These are phyloP conservation scores for Colletotrichum spaethianum DNA, from an alignment of 2,329 filamentous ascomycete species.

Conservation along the genomic window DNA sequence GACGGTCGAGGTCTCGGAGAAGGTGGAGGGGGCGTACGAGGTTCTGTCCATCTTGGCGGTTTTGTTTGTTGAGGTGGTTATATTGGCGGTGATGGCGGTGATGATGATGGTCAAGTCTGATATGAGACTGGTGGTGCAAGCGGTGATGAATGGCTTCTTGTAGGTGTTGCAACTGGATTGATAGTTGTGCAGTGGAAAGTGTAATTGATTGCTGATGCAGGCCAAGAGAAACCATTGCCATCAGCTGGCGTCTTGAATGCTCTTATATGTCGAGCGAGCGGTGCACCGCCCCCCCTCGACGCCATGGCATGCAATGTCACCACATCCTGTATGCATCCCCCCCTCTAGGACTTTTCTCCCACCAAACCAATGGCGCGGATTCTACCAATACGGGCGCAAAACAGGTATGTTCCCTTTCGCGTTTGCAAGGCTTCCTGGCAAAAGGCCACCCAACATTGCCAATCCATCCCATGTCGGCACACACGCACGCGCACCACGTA, in stretches of 20 bases:
- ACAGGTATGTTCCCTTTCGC: conserved; percentile 21
- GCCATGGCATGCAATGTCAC: conserved; percentile 29
- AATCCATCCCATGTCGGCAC: not conserved
- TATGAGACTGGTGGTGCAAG: not conserved
- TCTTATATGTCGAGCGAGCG: conserved; percentile 26
- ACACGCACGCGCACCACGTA: not conserved
- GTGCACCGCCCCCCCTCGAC: conserved; percentile 27
- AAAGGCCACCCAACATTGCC: not conserved
- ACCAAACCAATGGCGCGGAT: conserved; percentile 7
- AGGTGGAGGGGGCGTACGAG: conserved; percentile 23
- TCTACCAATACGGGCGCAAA: conserved; percentile 29
- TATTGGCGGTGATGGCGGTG: not conserved
- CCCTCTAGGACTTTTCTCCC: not conserved
- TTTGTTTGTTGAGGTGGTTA: not conserved
- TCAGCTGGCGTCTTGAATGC: not conserved
- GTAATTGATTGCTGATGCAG: conserved; percentile 34
- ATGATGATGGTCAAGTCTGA: not conserved
- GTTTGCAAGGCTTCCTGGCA: not conserved
- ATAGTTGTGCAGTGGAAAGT: conserved; percentile 3
- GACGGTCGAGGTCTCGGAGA: conserved; percentile 36
- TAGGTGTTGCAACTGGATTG: not conserved
- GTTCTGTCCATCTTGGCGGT: conserved; percentile 26
- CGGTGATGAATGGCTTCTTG: conserved; percentile 1
- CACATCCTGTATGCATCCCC: conserved; percentile 6
- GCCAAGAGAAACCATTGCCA: not conserved